Evolutionary conservation across 441 rosid genomes (phyloP), one percentile per base, ranked within the genome.

Genomic region (Gossypium davidsonii): DNA sequence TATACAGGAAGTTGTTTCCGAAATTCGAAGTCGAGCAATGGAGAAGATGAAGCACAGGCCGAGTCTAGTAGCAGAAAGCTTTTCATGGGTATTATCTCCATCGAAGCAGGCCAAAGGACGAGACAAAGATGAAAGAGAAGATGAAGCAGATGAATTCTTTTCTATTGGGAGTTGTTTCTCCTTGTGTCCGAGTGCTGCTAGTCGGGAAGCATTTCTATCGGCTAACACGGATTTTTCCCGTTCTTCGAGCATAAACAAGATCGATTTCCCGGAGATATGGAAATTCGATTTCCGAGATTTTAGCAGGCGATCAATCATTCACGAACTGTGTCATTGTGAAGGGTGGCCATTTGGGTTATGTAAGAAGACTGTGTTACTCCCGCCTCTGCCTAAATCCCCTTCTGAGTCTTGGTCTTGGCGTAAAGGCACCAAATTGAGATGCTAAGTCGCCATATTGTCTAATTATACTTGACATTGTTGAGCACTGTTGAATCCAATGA

Each of bases 281-380:
- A 73, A 60, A 77, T 71, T 82, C 17, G 79, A 82, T 9, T 7
- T 72, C 4, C 74, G 61, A 25, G 83, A 86, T 44, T 74, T 79
- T 26, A 76, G 73, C 31, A 84, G 82, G 78, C 76, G 80, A 3
- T 84, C 93, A 0, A 86, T 90, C 80, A 77, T 94, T 51, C 79
- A 81, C 76, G 90, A 91, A 77, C 72, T 58, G 4, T 88, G 93
- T 61, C 84, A 87, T 62, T 91, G 96, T n/a, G 86, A 91, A 74
- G 93, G 99, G 20, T 90, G 96, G 99, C 99, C 95, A 0, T 91
- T 95, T 53, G 96, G 99, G 39, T 85, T 91, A 0, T 89, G 90
- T 85, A 83, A 89, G 88, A 95, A 83, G 78, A 86, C 84, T 6
- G 76, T 80, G 39, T 76, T 91, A 52, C 97, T 91, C 80, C 99